Percentiles rank a stretch among this genome's conserved stretches.
These are phyloP conservation scores for Paraphoma sp. DNA, from an alignment of 2,329 filamentous ascomycete genomes.

Conservation along the genomic window DNA sequence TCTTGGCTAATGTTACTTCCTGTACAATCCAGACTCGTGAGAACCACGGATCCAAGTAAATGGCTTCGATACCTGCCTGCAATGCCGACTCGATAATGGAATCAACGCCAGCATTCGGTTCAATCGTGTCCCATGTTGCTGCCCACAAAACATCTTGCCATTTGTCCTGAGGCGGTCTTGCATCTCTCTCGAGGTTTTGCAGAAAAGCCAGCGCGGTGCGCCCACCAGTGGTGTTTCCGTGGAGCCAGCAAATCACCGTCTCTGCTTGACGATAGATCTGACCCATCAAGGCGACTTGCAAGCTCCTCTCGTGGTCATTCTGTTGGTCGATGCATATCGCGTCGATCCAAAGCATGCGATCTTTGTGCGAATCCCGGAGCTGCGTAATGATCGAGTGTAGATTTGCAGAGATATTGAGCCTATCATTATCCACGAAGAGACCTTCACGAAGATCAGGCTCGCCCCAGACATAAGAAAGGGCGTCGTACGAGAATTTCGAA, in stretches of 20 bases:
- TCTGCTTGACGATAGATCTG: neutral
- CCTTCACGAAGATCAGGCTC: neutral
- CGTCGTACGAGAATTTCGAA: neutral
- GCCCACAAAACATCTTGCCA: neutral
- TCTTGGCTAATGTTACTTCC: slow-evolving; percentile 5
- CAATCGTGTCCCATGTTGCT: neutral
- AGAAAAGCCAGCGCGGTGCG: neutral
- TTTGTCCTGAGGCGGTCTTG: neutral
- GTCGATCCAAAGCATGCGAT: neutral
- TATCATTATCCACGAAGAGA: neutral
- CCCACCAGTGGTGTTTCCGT: neutral
- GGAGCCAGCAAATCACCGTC: neutral
- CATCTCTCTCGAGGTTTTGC: neutral
- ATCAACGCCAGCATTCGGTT: neutral
- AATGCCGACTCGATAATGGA: neutral
- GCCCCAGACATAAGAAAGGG: neutral
- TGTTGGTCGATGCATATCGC: neutral
- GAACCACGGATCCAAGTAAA: slow-evolving; percentile 7
- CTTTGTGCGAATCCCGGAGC: neutral
- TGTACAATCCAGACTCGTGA: slow-evolving; percentile 7
- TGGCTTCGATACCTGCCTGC: neutral
- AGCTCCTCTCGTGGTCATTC: neutral
- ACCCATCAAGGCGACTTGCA: neutral
- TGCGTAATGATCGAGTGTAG: neutral
- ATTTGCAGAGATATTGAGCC: neutral